Evolutionary conservation across 2,329 filamentous ascomycete genomes (phyloP), one percentile per base, ranked within the genome.

Genomic region (Ophiocordyceps camponoti-saundersi): DNA sequence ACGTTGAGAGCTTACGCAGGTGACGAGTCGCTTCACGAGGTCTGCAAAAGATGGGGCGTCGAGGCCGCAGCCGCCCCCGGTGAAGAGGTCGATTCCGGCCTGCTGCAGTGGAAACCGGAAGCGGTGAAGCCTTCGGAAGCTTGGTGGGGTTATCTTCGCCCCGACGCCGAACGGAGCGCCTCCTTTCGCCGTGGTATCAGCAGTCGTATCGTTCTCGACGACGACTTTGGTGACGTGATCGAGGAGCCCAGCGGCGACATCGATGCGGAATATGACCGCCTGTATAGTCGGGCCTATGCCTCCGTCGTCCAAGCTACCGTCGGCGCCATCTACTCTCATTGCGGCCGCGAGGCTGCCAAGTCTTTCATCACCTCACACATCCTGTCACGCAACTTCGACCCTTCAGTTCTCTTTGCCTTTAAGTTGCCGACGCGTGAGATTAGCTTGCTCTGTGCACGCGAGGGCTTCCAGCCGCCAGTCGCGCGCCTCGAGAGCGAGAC

Each of bases 401-500:
- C 96, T 48, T 73, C 80, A 47, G 70, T 70, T 39, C 71, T 98
- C 50, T 98, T 98, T 69, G 70, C 79, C 52, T 96, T 98, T 72
- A 75, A 77, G 52, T 75, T 83, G 48, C 90, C 92, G 0, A 86
- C 86, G 26, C 79, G 83, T 53, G 92, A 98, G 65, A 73, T 98
- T 39, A 77, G 78, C 49, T 75, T 81, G 54, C 71, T 98, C 42
- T 98, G 92, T 66, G 80, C 80, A 6, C 74, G 92, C 50, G 92
- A 98, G 68, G 82, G 84, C 52, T 96, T 96, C 64, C 85, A 93
- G 55, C 63, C 78, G 10, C 92, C 92, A 1, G 76, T 95, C 23
- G 92, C 92, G 16, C 79, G 89, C 48, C 75, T 98, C 47, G 75
- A 95, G 55, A 86, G 81, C 56, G 92, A 98, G 70, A 96, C 92